phyloP scores from a whole-genome alignment of 371 early-diverging fungal species.

The Circinella umbellata region DNA sequence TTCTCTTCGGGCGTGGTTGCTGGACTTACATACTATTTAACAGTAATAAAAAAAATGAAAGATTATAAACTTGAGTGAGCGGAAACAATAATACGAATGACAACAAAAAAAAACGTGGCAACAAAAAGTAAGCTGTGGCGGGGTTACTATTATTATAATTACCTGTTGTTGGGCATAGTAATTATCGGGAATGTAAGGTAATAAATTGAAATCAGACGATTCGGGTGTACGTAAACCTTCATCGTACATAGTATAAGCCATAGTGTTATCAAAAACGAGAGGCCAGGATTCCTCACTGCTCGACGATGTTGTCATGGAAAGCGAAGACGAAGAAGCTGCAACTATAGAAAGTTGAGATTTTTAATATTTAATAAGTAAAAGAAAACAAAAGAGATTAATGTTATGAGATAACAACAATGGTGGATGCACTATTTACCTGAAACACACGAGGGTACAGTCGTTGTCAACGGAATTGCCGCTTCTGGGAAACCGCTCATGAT shows the following conservation, averaged over 20 bases:
- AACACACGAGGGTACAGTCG: slow-evolving; percentile 26
- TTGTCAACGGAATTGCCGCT: slow-evolving; percentile 11
- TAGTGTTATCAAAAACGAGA: slow-evolving; percentile 7
- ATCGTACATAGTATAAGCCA: slow-evolving; percentile 10
- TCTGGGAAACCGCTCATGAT: slow-evolving; percentile 12
- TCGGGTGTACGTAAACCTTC: slow-evolving; percentile 7
- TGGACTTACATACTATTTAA: background rate
- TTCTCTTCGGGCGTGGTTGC: slow-evolving; percentile 3
- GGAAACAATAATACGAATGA: too few species aligned
- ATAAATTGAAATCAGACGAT: slow-evolving; percentile 2
- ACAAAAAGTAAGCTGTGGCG: too few species aligned
- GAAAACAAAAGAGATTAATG: background rate
- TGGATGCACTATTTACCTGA: slow-evolving; percentile 5
- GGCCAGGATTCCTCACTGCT: slow-evolving; percentile 10
- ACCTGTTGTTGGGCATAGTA: slow-evolving; percentile 10
- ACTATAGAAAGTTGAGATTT: background rate
- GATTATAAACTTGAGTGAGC: too few species aligned
- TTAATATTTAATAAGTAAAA: too few species aligned
- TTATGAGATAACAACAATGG: background rate
- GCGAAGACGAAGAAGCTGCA: slow-evolving; percentile 6
- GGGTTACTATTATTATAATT: background rate
- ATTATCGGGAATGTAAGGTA: slow-evolving; percentile 6
- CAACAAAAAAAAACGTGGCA: background rate
- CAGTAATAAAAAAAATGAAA: too few species aligned
- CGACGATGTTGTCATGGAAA: slow-evolving; percentile 7